Conservation (phyloP, 2,329 filamentous ascomycete species). For the Fonsecaea erecta region DNA sequence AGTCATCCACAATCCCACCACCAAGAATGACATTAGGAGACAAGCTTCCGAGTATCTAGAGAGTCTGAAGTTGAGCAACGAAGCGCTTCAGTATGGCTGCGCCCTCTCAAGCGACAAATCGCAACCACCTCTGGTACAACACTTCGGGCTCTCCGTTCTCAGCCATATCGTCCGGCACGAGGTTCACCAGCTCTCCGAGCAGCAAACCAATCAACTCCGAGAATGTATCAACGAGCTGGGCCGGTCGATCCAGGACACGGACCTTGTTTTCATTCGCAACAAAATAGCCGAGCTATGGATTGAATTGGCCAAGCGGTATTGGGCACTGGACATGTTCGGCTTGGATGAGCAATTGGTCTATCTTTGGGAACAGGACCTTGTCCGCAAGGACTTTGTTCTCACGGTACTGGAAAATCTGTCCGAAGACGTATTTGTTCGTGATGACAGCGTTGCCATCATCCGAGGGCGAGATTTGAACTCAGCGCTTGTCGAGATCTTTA, state of each 20-base stretch:
- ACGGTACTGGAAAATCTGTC: conserved; percentile 88
- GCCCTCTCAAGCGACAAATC: conserved; percentile 74
- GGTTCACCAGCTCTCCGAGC: conserved; percentile 73
- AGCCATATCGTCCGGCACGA: conserved; percentile 87
- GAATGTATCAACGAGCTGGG: conserved; percentile 80
- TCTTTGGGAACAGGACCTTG: conserved; percentile 70
- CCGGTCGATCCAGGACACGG: conserved; percentile 69
- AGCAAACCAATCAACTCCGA: conserved; percentile 71
- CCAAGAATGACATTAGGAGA: conserved; percentile 78
- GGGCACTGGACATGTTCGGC: conserved; percentile 90
- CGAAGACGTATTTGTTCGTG: conserved; percentile 89
- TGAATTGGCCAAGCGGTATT: conserved; percentile 88
- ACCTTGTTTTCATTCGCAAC: conserved; percentile 84
- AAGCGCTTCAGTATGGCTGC: conserved; percentile 85
- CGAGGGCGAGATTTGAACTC: conserved; percentile 84
- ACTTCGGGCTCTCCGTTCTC: conserved; percentile 90
- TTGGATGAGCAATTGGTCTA: conserved; percentile 85
- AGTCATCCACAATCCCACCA: conserved; percentile 81
- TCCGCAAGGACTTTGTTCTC: conserved; percentile 84
- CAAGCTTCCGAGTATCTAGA: conserved; percentile 87
- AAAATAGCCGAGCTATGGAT: conserved; percentile 95
- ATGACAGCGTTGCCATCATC: conserved; percentile 82
- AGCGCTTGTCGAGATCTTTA: conserved; percentile 92
- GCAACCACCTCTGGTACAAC: conserved; percentile 81
- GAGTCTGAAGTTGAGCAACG: conserved; percentile 74